A percentile compares a stretch with the other conserved stretches of the same genome.
Evolutionary conservation across 441 rosid genomes (phyloP).

Genomic region (Populus tomentosa): DNA sequence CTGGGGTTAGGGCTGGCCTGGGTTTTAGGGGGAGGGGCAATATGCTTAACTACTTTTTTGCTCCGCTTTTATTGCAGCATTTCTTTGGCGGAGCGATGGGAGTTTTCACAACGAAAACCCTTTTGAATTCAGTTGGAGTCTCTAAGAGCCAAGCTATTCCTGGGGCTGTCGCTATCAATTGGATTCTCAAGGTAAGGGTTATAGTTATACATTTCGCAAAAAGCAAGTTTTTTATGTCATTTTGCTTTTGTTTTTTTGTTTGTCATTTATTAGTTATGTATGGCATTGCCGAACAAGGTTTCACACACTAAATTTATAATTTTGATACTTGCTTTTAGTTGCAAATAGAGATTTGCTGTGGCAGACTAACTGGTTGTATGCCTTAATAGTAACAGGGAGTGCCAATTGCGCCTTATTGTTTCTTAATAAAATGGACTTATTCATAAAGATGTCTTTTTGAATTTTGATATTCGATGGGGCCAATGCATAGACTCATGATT

Average conservation of each 20-base stretch:
- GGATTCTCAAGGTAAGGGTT: slow-evolving; percentile 85
- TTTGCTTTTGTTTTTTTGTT: neutral
- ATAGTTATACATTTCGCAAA: neutral
- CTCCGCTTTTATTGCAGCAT: slow-evolving; percentile 40
- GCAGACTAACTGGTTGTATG: neutral
- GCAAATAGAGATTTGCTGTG: neutral
- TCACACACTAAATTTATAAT: neutral
- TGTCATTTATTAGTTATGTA: neutral
- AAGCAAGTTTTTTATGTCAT: neutral
- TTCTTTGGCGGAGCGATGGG: slow-evolving; percentile 99
- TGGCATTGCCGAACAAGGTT: neutral
- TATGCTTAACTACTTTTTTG: neutral
- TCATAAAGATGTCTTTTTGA: neutral
- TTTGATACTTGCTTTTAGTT: neutral
- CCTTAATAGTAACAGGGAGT: neutral
- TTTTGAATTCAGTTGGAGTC: slow-evolving; percentile 84
- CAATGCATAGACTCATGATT: neutral
- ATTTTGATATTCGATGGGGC: neutral
- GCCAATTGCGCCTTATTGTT: neutral
- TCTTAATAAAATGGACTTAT: neutral
- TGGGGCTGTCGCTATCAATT: slow-evolving; percentile 94
- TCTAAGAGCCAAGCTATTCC: slow-evolving; percentile 68
- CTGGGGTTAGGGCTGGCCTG: neutral
- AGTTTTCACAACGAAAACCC: slow-evolving; percentile 93
- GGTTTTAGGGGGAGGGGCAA: neutral